phyloP scores from a whole-genome alignment of 164 flowering plant genomes.

The Platanus orientalis region DNA sequence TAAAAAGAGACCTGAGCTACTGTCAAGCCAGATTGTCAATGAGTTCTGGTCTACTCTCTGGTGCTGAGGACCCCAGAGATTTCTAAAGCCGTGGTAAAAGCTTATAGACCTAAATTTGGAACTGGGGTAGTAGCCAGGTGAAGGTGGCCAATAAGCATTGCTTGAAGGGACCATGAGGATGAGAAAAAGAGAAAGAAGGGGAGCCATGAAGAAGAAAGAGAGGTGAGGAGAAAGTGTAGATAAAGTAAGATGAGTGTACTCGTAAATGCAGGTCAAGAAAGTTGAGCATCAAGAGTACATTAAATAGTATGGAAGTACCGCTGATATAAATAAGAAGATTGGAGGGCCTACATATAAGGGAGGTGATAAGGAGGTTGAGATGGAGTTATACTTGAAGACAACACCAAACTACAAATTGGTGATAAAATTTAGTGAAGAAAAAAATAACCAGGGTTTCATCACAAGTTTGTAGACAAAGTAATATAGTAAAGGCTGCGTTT shows the following conservation, averaged over 20 bases:
- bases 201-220: constrained; percentile 22
- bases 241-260: constrained; percentile 5
- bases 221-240: neutral
- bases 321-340: constrained; percentile 30
- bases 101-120: constrained; percentile 49
- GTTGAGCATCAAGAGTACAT: neutral
- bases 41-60: constrained; percentile 58
- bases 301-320: constrained; percentile 32
- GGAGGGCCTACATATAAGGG: constrained; percentile 20
- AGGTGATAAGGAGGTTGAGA: constrained; percentile 37
- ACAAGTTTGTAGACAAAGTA: no score
- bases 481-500: no score
- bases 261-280: constrained; percentile 5
- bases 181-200: constrained; percentile 19
- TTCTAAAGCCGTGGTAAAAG: constrained; percentile 59
- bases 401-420: no score
- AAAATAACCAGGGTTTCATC: no score
- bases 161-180: constrained; percentile 23
- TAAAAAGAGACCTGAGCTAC: constrained; percentile 50
- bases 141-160: constrained; percentile 61
- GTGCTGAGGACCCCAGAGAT: constrained; percentile 87
- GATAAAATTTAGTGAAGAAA: no score
- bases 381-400: constrained; percentile 30
- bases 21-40: constrained; percentile 84
- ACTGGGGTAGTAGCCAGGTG: constrained; percentile 87